Conservation (phyloP, 208 protist species). For the Wallacemonas sp. region DNA sequence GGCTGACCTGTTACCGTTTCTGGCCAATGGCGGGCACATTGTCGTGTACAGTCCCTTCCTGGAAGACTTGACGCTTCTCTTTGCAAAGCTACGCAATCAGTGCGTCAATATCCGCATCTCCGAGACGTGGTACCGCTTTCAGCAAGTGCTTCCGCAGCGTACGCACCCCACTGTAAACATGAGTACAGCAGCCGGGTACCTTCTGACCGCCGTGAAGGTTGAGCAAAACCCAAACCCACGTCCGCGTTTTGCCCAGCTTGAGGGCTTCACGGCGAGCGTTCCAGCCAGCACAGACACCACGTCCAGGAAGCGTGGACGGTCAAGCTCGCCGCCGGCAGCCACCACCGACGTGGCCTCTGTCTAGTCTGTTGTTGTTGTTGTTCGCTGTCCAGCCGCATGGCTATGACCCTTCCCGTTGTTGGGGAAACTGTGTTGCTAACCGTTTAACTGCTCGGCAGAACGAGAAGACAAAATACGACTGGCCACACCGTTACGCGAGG, state of each 20-base stretch:
- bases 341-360: background rate
- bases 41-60: constrained; percentile 89
- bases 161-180: constrained; percentile 94
- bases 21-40: constrained; percentile 72
- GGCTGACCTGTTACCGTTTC: constrained; percentile 67
- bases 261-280: background rate
- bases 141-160: constrained; percentile 92
- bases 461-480: too few relatives aligned
- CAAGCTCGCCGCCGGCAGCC: background rate
- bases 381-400: background rate
- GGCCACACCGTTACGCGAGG: too few relatives aligned
- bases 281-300: background rate
- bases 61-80: constrained; percentile 70
- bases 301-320: background rate
- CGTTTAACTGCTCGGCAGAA: too few relatives aligned
- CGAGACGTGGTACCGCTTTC: constrained; percentile 93
- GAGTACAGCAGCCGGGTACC: constrained; percentile 85
- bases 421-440: too few relatives aligned
- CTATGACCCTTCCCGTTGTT: background rate
- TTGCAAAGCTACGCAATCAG: constrained; percentile 51
- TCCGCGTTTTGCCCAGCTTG: constrained; percentile 12
- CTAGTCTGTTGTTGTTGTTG: background rate
- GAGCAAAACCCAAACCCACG: constrained; percentile 22
- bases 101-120: constrained; percentile 86
- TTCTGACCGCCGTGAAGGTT: constrained; percentile 90